A percentile compares a stretch with the other conserved stretches of the same genome.
phyloP scores from a whole-genome alignment of 257 asterid species.

The Voacanga thouarsii region DNA sequence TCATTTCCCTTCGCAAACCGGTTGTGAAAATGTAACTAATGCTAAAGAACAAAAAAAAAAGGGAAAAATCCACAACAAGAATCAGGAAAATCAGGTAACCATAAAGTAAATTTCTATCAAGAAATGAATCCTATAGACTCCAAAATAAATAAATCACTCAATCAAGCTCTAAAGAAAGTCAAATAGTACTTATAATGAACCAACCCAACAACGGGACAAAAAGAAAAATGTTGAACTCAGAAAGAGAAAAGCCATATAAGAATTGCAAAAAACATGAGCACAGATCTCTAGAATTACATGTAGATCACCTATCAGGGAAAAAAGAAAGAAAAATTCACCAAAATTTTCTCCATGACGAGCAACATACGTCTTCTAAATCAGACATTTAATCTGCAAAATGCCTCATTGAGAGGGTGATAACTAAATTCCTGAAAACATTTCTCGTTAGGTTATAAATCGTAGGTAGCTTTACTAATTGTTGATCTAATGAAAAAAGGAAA shows the following conservation, averaged over 20 bases:
- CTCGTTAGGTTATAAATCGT: too few relatives aligned
- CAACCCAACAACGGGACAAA: not conserved
- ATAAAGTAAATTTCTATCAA: not conserved
- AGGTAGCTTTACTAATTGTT: too few relatives aligned
- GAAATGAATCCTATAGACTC: not conserved
- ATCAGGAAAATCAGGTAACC: not conserved
- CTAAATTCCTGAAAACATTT: too few relatives aligned
- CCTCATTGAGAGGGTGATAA: too few relatives aligned
- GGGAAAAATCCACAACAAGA: not conserved
- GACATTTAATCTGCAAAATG: too few relatives aligned
- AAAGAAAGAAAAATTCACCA: too few relatives aligned
- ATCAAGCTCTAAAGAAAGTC: not conserved
- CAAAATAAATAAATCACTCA: not conserved
- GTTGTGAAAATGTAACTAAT: not conserved
- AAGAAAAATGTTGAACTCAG: not conserved
- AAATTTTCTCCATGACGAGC: too few relatives aligned
- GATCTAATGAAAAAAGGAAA: too few relatives aligned
- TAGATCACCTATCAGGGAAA: too few relatives aligned
- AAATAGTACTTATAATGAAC: not conserved
- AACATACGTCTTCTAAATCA: too few relatives aligned
- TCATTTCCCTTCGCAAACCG: not conserved
- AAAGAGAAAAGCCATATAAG: not conserved
- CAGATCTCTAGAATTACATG: too few relatives aligned
- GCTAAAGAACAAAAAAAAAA: not conserved
- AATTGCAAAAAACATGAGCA: not conserved